A percentile compares a stretch with the other conserved stretches of the same genome.
These are phyloP conservation scores for Fabrea salina DNA, from an alignment of 169 alveolate genomes.

Conservation along the genomic window DNA sequence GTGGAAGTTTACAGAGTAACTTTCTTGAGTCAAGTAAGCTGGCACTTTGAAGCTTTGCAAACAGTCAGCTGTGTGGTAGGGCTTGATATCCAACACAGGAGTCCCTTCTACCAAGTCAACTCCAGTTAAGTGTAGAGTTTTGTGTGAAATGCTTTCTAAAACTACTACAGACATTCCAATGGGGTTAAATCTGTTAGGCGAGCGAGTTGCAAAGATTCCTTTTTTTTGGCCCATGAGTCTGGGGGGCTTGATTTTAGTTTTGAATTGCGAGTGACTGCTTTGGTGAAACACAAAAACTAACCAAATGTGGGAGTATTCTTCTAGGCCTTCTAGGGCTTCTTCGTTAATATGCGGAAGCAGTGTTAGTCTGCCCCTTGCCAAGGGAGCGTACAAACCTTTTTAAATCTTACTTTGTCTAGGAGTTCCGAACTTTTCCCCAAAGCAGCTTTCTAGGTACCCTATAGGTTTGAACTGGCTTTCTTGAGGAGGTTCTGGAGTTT, in stretches of 20 bases:
- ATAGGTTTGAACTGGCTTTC: conserved; percentile 43
- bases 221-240: conserved; percentile 67
- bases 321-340: conserved; percentile 72
- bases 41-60: background rate
- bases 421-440: conserved; percentile 67
- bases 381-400: conserved; percentile 33
- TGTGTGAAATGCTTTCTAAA: conserved; percentile 60
- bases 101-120: conserved; percentile 80
- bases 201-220: conserved; percentile 83
- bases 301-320: conserved; percentile 75
- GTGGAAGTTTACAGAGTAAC: background rate
- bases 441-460: conserved; percentile 55
- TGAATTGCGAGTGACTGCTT: conserved; percentile 60
- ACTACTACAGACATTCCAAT: conserved; percentile 77
- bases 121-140: conserved; percentile 69
- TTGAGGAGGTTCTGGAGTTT: background rate
- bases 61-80: conserved; percentile 64
- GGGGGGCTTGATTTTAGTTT: conserved; percentile 82
- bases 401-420: conserved; percentile 58
- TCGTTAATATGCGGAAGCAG: conserved; percentile 44
- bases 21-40: background rate
- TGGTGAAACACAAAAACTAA: conserved; percentile 70
- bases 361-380: conserved; percentile 59
- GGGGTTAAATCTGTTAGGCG: conserved; percentile 85
- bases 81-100: conserved; percentile 80